These are phyloP conservation scores for Globisporangium parvum DNA, from an alignment of 352 stramenopile genomes.

Conservation along the genomic window DNA sequence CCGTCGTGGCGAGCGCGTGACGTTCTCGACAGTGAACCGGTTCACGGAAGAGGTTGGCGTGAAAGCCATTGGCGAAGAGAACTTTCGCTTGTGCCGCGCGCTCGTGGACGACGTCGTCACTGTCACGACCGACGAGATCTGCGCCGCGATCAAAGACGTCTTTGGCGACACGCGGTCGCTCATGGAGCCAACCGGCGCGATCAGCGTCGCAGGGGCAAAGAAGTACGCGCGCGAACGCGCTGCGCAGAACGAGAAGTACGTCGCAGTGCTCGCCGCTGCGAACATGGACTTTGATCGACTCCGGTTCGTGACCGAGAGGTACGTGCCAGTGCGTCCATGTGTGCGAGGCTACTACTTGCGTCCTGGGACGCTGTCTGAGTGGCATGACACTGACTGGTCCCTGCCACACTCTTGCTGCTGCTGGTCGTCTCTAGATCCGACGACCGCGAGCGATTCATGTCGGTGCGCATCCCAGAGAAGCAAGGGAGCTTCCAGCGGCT, in stretches of 20 bases:
- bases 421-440: slow-evolving; percentile 62
- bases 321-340: no score
- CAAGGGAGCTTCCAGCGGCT: slow-evolving; percentile 89
- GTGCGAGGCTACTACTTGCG: no score
- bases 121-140: slow-evolving; percentile 95
- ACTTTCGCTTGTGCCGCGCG: slow-evolving; percentile 91
- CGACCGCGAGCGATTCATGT: slow-evolving; percentile 93
- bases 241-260: slow-evolving; percentile 76
- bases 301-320: slow-evolving; percentile 90
- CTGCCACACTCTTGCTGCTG: neutral
- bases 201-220: slow-evolving; percentile 94
- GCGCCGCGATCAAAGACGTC: slow-evolving; percentile 88
- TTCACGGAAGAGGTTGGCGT: slow-evolving; percentile 98
- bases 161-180: slow-evolving; percentile 94
- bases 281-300: slow-evolving; percentile 99
- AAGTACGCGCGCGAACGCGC: slow-evolving; percentile 84
- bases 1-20: slow-evolving; percentile 74
- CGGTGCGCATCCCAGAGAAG: slow-evolving; percentile 94
- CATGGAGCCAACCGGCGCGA: slow-evolving; percentile 91
- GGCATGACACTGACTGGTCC: neutral
- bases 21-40: slow-evolving; percentile 90
- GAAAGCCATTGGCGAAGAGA: slow-evolving; percentile 90
- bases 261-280: slow-evolving; percentile 94
- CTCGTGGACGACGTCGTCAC: slow-evolving; percentile 97
- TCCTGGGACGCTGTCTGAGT: no score